Evolutionary conservation across 164 flowering plant species (phyloP).

Genomic region (Dillenia suffruticosa): DNA sequence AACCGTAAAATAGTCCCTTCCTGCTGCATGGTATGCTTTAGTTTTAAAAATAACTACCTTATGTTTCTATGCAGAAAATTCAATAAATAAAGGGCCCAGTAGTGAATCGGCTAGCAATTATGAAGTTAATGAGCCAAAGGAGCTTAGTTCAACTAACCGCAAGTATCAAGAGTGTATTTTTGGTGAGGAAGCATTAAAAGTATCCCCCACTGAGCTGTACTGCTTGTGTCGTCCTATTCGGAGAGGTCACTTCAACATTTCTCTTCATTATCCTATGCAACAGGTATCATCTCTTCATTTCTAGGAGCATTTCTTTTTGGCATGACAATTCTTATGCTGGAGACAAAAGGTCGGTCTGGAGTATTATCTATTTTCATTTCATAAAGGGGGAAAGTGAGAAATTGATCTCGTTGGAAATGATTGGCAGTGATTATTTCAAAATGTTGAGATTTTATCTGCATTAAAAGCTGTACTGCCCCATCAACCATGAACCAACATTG

Average conservation of each 20-base stretch:
- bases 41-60: background rate
- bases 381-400: too few relatives aligned
- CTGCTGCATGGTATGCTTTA: too few relatives aligned
- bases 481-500: too few relatives aligned
- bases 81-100: conserved; percentile 19
- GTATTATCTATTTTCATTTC: too few relatives aligned
- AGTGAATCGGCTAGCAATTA: conserved; percentile 28
- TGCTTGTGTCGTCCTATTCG: conserved; percentile 86
- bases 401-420: too few relatives aligned
- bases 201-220: conserved; percentile 80
- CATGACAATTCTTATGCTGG: background rate
- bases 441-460: too few relatives aligned
- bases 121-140: conserved; percentile 31
- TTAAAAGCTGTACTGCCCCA: too few relatives aligned
- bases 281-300: conserved; percentile 44
- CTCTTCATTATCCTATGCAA: conserved; percentile 78
- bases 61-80: conserved; percentile 31
- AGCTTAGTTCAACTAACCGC: conserved; percentile 20
- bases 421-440: too few relatives aligned
- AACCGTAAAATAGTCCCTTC: too few relatives aligned
- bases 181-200: conserved; percentile 85
- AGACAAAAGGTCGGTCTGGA: too few relatives aligned
- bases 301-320: background rate
- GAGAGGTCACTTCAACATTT: conserved; percentile 91
- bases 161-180: conserved; percentile 58